phyloP scores from a whole-genome alignment of 805 yeast species.

The Candida maltosa region DNA sequence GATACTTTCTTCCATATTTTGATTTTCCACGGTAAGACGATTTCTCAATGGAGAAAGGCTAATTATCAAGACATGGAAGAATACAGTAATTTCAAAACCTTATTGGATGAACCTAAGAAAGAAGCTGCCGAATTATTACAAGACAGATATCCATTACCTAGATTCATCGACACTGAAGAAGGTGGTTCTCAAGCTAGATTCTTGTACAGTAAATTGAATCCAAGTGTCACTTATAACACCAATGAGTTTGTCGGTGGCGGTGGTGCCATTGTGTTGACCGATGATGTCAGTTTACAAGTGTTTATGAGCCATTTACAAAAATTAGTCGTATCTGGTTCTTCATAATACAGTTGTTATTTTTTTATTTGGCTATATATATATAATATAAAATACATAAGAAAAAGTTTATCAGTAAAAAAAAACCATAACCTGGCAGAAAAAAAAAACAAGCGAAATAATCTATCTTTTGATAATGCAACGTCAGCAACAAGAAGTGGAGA shows the following conservation, averaged over 20 bases:
- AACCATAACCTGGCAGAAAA: too few relatives aligned
- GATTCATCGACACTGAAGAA: constrained; percentile 95
- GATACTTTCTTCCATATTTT: constrained; percentile 97
- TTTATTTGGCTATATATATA: too few relatives aligned
- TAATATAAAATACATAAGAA: too few relatives aligned
- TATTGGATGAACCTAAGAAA: constrained; percentile 82
- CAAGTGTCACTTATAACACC: constrained; percentile 79
- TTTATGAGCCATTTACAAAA: constrained; percentile 94
- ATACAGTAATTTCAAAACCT: constrained; percentile 80
- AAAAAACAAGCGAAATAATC: too few relatives aligned
- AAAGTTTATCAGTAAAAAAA: too few relatives aligned
- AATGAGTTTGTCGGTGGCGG: constrained; percentile 46
- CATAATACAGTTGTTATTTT: too few relatives aligned
- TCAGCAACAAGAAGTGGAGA: too few relatives aligned
- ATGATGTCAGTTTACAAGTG: constrained; percentile 91
- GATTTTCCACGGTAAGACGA: constrained; percentile 91
- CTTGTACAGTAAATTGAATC: constrained; percentile 90
- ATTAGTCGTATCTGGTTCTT: constrained; percentile 64
- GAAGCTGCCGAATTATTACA: constrained; percentile 91
- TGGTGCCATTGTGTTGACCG: constrained; percentile 86
- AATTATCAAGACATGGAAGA: constrained; percentile 92
- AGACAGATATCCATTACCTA: constrained; percentile 95
- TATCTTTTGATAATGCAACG: too few relatives aligned
- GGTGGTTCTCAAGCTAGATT: constrained; percentile 99
- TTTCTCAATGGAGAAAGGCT: constrained; percentile 94